phyloP scores from a whole-genome alignment of 306 rosid species.

The Trichosanthes truncata region DNA sequence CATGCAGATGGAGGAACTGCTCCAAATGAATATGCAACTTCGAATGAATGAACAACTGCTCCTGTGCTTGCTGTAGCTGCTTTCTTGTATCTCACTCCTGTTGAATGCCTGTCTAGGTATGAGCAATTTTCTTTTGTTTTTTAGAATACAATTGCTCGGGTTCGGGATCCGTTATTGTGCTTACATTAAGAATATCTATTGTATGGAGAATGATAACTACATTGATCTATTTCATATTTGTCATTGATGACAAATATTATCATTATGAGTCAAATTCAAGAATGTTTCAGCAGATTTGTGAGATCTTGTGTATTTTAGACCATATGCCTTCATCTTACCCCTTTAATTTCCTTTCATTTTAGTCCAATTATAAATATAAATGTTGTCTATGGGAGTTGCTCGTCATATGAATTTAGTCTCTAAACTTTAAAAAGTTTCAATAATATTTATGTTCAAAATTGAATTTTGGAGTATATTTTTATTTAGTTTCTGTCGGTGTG shows the following conservation, averaged over 20 bases:
- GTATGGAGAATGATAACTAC: not conserved
- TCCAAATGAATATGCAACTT: conserved; percentile 1
- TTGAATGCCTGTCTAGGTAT: not conserved
- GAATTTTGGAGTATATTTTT: not conserved
- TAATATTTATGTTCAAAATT: not conserved
- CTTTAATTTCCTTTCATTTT: not conserved
- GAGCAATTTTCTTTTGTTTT: conserved; percentile 11
- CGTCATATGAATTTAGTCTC: too few species aligned
- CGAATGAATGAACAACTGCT: not conserved
- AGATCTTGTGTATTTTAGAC: not conserved
- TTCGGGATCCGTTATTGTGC: not conserved
- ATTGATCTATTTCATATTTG: conserved; percentile 8
- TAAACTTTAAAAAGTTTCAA: not conserved
- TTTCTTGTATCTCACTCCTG: not conserved
- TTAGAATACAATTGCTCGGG: conserved; percentile 6
- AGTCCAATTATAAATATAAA: not conserved
- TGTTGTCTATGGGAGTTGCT: too few species aligned
- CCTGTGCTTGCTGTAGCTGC: not conserved
- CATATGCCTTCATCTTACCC: not conserved
- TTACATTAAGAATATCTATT: not conserved
- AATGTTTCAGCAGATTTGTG: not conserved
- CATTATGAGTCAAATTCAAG: not conserved
- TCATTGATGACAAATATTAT: not conserved
- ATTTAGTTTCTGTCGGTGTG: not conserved
- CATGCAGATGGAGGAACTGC: conserved; percentile 6